These are phyloP conservation scores for Kodamaea fungicola DNA, from an alignment of 1,139 yeast species.

Conservation along the genomic window DNA sequence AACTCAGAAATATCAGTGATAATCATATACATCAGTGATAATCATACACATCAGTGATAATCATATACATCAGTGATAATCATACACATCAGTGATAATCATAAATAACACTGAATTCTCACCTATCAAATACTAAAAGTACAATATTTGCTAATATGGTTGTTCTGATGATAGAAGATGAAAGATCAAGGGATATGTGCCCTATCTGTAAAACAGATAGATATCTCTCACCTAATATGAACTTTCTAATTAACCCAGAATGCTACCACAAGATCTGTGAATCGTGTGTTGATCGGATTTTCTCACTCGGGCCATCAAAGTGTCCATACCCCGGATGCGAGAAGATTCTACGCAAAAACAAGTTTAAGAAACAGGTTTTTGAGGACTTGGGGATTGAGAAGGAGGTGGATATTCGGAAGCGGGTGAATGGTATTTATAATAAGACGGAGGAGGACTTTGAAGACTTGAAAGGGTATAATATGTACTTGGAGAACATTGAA, in stretches of 20 bases:
- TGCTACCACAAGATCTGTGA: conserved; percentile 98
- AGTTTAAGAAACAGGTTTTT: conserved; percentile 86
- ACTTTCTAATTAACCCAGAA: conserved; percentile 89
- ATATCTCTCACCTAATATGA: conserved; percentile 91
- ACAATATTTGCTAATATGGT: conserved; percentile 6
- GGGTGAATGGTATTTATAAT: conserved; percentile 76
- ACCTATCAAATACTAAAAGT: not conserved
- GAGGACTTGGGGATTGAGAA: conserved; percentile 87
- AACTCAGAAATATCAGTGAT: too few relatives aligned
- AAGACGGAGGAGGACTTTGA: conserved; percentile 74
- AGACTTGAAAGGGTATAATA: conserved; percentile 58
- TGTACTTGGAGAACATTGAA: conserved; percentile 81
- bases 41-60: too few relatives aligned
- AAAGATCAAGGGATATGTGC: conserved; percentile 72
- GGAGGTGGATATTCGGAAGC: conserved; percentile 85
- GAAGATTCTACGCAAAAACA: conserved; percentile 79
- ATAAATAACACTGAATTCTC: not conserved
- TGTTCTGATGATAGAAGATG: conserved; percentile 20
- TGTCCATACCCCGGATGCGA: conserved; percentile 95
- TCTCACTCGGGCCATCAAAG: conserved; percentile 91
- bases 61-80: too few relatives aligned
- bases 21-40: too few relatives aligned
- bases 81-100: too few relatives aligned
- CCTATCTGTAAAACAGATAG: conserved; percentile 97
- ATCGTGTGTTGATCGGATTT: conserved; percentile 92